Base-by-base conservation (phyloP, 306 rosid genomes). In the Albizia julibrissin region DNA sequence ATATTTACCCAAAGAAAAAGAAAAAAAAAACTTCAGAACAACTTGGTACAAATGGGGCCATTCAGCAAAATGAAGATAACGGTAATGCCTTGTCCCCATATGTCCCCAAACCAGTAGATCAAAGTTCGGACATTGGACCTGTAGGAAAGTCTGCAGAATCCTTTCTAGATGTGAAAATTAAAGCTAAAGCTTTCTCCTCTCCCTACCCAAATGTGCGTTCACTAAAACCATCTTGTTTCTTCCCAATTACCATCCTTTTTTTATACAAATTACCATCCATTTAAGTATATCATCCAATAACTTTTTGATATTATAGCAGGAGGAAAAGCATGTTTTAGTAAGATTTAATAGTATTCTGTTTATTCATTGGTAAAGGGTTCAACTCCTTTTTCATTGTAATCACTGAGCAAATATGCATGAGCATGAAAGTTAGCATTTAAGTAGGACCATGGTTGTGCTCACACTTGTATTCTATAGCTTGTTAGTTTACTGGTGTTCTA, bases 201-300 rank as follows among this genome's bases (percentile, higher is more conserved):
- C 97, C 97, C 33, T 88, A 87, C 69, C 92, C 97, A 61, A 91
- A 80, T 74, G 98, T 90, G 88, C 74, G 93, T n/a, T n/a, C n/a
- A 64, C 74, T 78, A 71, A 74, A 77, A 43, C 79, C 75, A 69
- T 66, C 79, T 75, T 79, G 76, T 42, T 27, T 75, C 26, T 16
- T 16, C 31, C 70, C 37, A 31, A 31, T 68, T n/a, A n/a, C n/a
- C n/a, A n/a, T n/a, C n/a, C n/a, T n/a, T n/a, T n/a, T n/a, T n/a
- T n/a, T n/a, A n/a, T n/a, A n/a, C n/a, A n/a, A 29, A 39, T 56
- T 44, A 37, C 47, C 15, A 50, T 79, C 42, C 46, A 74, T 76
- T 79, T 14, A 42, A 70, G 84, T 79, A 46, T 69, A n/a, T n/a
- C 19, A 78, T 37, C 4, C 70, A 39, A 56, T 61, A 58, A 40